Evolutionary conservation across 768 basidiomycete species (phyloP).

Genomic region (Amylocystis lapponica): DNA sequence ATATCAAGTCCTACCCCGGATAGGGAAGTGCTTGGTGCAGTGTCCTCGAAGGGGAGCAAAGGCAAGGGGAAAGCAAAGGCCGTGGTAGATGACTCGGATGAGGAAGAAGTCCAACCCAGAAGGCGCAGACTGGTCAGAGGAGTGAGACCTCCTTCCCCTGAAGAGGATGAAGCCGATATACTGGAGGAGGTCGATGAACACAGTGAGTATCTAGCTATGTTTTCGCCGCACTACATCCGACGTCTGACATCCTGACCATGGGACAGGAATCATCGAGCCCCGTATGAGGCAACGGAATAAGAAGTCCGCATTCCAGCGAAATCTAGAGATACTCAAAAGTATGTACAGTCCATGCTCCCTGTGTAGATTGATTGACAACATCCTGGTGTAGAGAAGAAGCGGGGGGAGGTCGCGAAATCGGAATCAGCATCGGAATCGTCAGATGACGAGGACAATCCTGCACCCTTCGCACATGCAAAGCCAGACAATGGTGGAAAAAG

Average conservation of each 20-base stretch:
- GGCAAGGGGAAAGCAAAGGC: slow-evolving; percentile 14
- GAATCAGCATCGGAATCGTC: slow-evolving; percentile 27
- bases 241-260: slow-evolving; percentile 1
- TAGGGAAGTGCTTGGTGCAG: too few species aligned
- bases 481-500: slow-evolving; percentile 5
- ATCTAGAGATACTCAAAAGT: slow-evolving; percentile 66
- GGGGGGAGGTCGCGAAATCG: slow-evolving; percentile 26
- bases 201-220: slow-evolving; percentile 33
- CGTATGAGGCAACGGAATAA: slow-evolving; percentile 60
- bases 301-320: slow-evolving; percentile 54
- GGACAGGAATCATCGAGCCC: slow-evolving; percentile 54
- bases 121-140: slow-evolving; percentile 40
- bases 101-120: slow-evolving; percentile 29
- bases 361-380: neutral
- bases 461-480: slow-evolving; percentile 17
- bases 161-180: slow-evolving; percentile 38
- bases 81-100: slow-evolving; percentile 27
- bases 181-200: slow-evolving; percentile 49
- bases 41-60: slow-evolving; percentile 16
- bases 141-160: slow-evolving; percentile 33
- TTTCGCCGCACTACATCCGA: too few species aligned
- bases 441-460: slow-evolving; percentile 16
- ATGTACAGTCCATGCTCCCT: slow-evolving; percentile 14
- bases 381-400: slow-evolving; percentile 35
- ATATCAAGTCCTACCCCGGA: too few species aligned